Evolutionary conservation across 106 monocot genomes (phyloP).

Genomic region (Dactylorhiza incarnata): DNA sequence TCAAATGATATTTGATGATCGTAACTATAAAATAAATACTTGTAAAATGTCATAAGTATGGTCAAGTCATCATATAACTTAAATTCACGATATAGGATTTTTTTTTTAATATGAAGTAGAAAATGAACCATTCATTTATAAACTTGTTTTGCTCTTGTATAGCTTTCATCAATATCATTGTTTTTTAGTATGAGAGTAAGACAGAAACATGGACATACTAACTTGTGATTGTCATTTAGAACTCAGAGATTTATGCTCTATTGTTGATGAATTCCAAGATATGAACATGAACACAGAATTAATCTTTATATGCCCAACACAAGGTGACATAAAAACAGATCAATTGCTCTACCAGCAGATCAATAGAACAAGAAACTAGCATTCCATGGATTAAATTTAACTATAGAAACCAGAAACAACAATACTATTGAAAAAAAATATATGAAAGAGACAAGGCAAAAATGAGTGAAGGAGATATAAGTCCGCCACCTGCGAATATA

Average conservation of each 20-base stretch:
- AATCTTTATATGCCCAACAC: too few species aligned
- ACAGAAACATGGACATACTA: not conserved
- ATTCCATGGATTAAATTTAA: too few species aligned
- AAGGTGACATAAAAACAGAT: not conserved
- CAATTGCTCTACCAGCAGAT: too few species aligned
- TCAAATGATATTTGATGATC: too few species aligned
- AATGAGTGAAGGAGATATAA: too few species aligned
- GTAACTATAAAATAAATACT: too few species aligned
- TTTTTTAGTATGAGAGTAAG: not conserved
- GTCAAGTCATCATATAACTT: not conserved
- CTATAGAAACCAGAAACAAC: too few species aligned
- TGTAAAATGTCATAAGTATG: not conserved
- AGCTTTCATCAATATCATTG: not conserved
- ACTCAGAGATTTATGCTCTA: not conserved
- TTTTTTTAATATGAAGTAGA: not conserved
- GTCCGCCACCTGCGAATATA: too few species aligned
- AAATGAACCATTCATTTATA: not conserved
- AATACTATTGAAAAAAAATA: not conserved
- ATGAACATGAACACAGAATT: not conserved
- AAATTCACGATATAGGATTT: not conserved
- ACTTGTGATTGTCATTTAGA: not conserved
- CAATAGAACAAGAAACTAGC: too few species aligned
- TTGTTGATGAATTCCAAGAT: not conserved
- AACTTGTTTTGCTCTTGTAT: not conserved
- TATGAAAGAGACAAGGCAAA: too few species aligned